Conservation (phyloP, 768 basidiomycete genomes). For the Leccinum fibrillosum region DNA sequence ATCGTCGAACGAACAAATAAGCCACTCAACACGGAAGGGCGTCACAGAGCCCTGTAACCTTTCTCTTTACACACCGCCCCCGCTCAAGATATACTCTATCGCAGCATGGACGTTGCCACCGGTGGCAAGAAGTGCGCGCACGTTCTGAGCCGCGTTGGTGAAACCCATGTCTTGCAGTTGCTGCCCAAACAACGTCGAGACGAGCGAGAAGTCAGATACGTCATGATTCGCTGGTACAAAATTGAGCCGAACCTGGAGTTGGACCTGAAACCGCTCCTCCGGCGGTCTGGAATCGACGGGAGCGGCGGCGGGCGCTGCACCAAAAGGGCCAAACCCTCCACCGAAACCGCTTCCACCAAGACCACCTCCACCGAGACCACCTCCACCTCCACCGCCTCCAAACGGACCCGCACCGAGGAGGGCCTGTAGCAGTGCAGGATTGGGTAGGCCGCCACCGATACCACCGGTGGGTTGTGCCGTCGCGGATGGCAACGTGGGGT, state of each 20-base stretch:
- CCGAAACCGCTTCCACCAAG: not conserved
- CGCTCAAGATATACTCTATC: slow-evolving; percentile 87
- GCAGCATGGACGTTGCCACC: slow-evolving; percentile 92
- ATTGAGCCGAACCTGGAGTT: slow-evolving; percentile 56
- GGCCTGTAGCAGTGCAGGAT: slow-evolving; percentile 43
- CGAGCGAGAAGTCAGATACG: not conserved
- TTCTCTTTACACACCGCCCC: slow-evolving; percentile 49
- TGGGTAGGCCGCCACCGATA: slow-evolving; percentile 22
- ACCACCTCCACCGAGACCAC: not conserved
- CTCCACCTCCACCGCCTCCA: slow-evolving; percentile 15
- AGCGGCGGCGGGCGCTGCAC: slow-evolving; percentile 26
- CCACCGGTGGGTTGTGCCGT: slow-evolving; percentile 12
- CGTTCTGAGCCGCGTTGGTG: slow-evolving; percentile 83
- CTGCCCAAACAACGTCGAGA: slow-evolving; percentile 33
- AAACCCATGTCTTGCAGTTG: slow-evolving; percentile 97
- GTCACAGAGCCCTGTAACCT: no score
- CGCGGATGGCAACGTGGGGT: slow-evolving; percentile 20
- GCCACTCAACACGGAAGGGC: no score
- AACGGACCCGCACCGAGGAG: slow-evolving; percentile 1
- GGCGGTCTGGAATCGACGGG: slow-evolving; percentile 73
- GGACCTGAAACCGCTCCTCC: slow-evolving; percentile 90
- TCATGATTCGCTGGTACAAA: no score
- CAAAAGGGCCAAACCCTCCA: slow-evolving; percentile 23
- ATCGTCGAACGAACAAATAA: no score
- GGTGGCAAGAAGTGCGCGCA: slow-evolving; percentile 85